phyloP scores from a whole-genome alignment of 306 rosid genomes.

The Alnus glutinosa region DNA sequence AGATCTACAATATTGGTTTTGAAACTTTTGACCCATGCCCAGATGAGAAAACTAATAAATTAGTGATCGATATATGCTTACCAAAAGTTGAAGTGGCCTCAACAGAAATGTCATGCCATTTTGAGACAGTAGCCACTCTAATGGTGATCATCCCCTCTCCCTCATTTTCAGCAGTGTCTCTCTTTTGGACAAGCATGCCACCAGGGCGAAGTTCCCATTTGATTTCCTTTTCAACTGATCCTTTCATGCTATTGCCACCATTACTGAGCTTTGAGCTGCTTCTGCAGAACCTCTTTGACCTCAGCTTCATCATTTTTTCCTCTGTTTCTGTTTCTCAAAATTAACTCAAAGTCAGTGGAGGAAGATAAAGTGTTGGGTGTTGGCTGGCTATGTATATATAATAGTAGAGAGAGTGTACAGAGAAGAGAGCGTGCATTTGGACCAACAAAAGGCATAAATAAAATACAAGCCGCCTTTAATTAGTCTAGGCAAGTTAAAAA shows the following conservation, averaged over 20 bases:
- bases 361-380: slow-evolving; percentile 20
- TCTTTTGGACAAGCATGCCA: slow-evolving; percentile 95
- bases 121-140: slow-evolving; percentile 75
- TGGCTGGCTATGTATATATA: slow-evolving; percentile 43
- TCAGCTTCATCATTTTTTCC: slow-evolving; percentile 65
- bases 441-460: slow-evolving; percentile 27
- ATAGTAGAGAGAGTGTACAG: background rate
- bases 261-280: slow-evolving; percentile 57
- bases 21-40: background rate
- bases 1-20: background rate
- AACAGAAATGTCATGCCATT: slow-evolving; percentile 74
- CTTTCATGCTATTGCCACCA: slow-evolving; percentile 32
- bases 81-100: slow-evolving; percentile 87
- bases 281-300: slow-evolving; percentile 73
- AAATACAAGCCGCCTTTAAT: slow-evolving; percentile 41
- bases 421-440: slow-evolving; percentile 8
- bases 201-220: slow-evolving; percentile 97
- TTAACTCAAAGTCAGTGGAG: slow-evolving; percentile 2
- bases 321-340: slow-evolving; percentile 3
- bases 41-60: no score
- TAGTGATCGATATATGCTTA: slow-evolving; percentile 1
- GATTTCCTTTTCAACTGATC: slow-evolving; percentile 41
- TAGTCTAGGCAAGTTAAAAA: background rate
- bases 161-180: slow-evolving; percentile 46
- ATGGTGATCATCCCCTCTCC: slow-evolving; percentile 68